These are phyloP conservation scores for Brassica balearica DNA, from an alignment of 441 rosid species.

Conservation along the genomic window DNA sequence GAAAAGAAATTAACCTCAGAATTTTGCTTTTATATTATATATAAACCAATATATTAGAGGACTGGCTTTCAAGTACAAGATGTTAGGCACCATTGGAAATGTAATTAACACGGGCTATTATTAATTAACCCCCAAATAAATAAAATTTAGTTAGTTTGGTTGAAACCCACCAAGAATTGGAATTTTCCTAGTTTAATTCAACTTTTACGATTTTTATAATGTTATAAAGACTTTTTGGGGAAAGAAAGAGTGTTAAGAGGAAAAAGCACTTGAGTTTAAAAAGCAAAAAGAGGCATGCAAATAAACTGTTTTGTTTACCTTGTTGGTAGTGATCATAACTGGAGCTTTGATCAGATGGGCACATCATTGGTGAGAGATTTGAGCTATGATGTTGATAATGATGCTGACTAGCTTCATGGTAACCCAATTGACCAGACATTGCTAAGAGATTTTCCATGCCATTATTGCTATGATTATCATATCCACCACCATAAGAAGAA, in stretches of 20 bases:
- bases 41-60: not conserved
- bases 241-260: conserved; percentile 31
- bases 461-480: conserved; percentile 36
- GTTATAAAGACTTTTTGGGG: conserved; percentile 36
- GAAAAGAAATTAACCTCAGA: not conserved
- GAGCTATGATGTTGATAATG: conserved; percentile 48
- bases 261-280: not conserved
- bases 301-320: conserved; percentile 49
- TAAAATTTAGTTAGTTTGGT: conserved; percentile 10
- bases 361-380: conserved; percentile 52
- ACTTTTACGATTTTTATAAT: conserved; percentile 12
- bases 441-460: conserved; percentile 55
- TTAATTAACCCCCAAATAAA: conserved; percentile 7
- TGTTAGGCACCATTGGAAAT: conserved; percentile 33
- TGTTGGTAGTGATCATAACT: conserved; percentile 67
- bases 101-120: conserved; percentile 13
- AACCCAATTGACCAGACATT: conserved; percentile 68
- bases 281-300: conserved; percentile 47
- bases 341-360: conserved; percentile 66
- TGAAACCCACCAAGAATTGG: conserved; percentile 35
- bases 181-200: conserved; percentile 35
- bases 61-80: conserved; percentile 23
- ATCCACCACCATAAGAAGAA: conserved; percentile 50
- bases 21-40: not conserved
- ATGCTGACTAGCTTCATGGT: conserved; percentile 58